Base-by-base conservation (phyloP, 2,329 filamentous ascomycete genomes). In the Raffaelea albimanens region DNA sequence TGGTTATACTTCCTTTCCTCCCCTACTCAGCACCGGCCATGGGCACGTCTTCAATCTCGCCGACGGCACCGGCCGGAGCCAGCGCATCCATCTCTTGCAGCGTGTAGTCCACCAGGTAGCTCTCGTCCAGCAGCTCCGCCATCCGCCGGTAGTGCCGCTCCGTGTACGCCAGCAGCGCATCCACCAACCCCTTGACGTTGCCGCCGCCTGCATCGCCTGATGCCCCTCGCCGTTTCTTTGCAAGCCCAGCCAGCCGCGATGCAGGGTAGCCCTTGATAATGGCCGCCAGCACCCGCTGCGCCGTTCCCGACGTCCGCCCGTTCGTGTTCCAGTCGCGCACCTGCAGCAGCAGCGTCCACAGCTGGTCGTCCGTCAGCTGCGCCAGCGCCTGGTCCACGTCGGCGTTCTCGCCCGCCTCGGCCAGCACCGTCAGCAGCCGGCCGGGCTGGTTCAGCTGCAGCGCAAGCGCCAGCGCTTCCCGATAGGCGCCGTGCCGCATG, bases 311-410 rank as follows among this genome's bases (percentile, higher is more conserved):
- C 3, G 88, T 95, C 52, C 87, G 78, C 0, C 88, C 89, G 57
- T 97, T 97, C 4, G 93, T 95, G 62, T 98, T 98, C 93, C 93
- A 98, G 67, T 98, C 93, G 41, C 94, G 78, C 40, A 96, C 67
- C 50, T 93, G 76, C 34, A 91, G 71, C 1, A 98, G 75, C 14
- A 98, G 75, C 7, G 80, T 72, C 65, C 87, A 94, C 14, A 98
- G 76, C 62, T 97, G 91, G 56, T 91, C 85, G 56, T 93, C 83
- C 4, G 83, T 84, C 5, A 98, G 73, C 13, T 70, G 78, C n/a
- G 74, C 78, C 1, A 98, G 71, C 0, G 95, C 90, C 45, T 88
- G 77, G 57, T 97, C 93, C 9, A 97, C 91, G 11, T 81, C 78
- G 48, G 67, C 72, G 16, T 81, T 62, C 1, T 85, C 85, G 2